Conservation (phyloP, 2,329 filamentous ascomycete species). For the Diaporthe sp. region DNA sequence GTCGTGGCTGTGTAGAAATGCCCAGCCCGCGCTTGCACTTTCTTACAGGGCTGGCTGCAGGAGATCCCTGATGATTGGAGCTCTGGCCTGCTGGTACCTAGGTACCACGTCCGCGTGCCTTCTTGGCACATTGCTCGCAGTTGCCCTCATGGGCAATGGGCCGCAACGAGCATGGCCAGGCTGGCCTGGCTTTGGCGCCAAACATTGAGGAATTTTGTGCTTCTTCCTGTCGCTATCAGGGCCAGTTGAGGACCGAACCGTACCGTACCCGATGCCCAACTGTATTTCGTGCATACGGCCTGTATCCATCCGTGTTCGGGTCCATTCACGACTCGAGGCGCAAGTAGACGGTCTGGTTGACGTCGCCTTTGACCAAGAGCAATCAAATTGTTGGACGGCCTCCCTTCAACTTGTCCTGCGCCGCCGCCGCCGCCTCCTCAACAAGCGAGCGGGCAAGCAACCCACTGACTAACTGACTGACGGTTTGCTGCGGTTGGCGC, state of each 20-base stretch:
- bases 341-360: slow-evolving; percentile 10
- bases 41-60: slow-evolving; percentile 29
- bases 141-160: slow-evolving; percentile 6
- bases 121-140: slow-evolving; percentile 26
- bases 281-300: neutral
- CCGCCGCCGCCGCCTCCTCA: slow-evolving; percentile 12
- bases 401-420: neutral
- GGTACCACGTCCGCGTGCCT: slow-evolving; percentile 7
- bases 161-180: slow-evolving; percentile 2
- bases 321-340: slow-evolving; percentile 18
- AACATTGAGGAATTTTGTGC: neutral
- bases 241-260: neutral
- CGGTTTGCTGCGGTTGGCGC: slow-evolving; percentile 16
- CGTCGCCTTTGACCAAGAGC: neutral
- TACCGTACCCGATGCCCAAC: slow-evolving; percentile 16
- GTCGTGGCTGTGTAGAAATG: slow-evolving; percentile 25
- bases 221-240: neutral
- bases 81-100: slow-evolving; percentile 4
- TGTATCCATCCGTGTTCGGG: neutral
- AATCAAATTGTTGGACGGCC: slow-evolving; percentile 21
- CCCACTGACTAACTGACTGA: neutral
- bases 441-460: slow-evolving; percentile 18
- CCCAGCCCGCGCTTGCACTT: slow-evolving; percentile 24
- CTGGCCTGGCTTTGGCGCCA: slow-evolving; percentile 7
- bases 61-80: slow-evolving; percentile 26